phyloP scores from a whole-genome alignment of 2,329 filamentous ascomycete species.

The Penicillium janthinellum region DNA sequence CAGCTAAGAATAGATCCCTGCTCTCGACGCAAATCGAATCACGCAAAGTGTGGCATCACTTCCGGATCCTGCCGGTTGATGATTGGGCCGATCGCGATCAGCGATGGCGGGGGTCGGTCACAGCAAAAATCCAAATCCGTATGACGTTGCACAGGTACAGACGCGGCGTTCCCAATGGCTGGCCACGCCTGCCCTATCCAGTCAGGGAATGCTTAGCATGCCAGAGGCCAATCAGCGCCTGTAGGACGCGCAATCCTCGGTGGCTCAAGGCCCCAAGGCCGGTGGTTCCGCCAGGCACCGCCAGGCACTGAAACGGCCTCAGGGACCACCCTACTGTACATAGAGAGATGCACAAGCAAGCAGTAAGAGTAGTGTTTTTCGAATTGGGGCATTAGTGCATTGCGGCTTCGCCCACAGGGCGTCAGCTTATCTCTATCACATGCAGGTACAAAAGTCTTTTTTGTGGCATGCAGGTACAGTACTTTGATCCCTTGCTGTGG shows the following conservation, averaged over 20 bases:
- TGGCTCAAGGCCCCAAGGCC: constrained; percentile 12
- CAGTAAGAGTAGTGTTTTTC: neutral
- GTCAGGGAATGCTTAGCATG: constrained; percentile 27
- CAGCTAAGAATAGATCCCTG: constrained; percentile 22
- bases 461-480: neutral
- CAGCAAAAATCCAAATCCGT: constrained; percentile 9
- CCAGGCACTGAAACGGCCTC: neutral
- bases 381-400: neutral
- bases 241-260: constrained; percentile 22
- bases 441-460: constrained; percentile 12
- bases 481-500: constrained; percentile 8
- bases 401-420: constrained; percentile 1
- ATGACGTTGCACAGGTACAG: constrained; percentile 23
- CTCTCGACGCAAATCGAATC: constrained; percentile 11
- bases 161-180: constrained; percentile 13
- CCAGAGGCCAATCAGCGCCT: constrained; percentile 16
- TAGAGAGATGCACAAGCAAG: neutral
- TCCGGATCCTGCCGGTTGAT: constrained; percentile 6
- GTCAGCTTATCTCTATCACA: constrained; percentile 7
- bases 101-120: constrained; percentile 6
- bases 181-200: constrained; percentile 5
- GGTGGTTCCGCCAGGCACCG: constrained; percentile 12
- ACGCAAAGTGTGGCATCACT: constrained; percentile 24
- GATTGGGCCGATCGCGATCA: constrained; percentile 24
- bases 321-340: constrained; percentile 4